phyloP scores from a whole-genome alignment of 108 stramenopile genomes.

The Craspedostauros australis region DNA sequence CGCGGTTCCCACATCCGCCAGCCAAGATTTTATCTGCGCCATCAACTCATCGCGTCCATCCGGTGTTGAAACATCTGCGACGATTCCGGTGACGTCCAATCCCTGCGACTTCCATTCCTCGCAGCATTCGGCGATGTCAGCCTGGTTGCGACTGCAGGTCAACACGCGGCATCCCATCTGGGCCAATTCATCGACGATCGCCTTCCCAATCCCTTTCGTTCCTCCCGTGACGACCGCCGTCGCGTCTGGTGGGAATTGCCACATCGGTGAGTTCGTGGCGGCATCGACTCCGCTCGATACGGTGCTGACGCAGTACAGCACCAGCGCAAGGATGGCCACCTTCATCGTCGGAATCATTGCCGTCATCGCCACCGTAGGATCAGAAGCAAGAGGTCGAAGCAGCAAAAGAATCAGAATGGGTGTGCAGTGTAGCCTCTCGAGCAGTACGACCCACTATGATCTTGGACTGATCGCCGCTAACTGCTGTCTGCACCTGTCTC shows the following conservation, averaged over 20 bases:
- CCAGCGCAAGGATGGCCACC: no score
- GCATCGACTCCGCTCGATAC: no score
- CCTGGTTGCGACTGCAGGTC: conserved; percentile 59
- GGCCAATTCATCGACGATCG: conserved; percentile 46
- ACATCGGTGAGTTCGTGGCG: neutral
- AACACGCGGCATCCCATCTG: conserved; percentile 46
- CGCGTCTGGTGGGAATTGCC: conserved; percentile 32
- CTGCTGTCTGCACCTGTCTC: no score
- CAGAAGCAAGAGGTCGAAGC: no score
- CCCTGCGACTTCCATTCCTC: conserved; percentile 61
- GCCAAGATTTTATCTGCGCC: conserved; percentile 31
- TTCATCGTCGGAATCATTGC: no score
- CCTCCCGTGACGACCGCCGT: conserved; percentile 83
- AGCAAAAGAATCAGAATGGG: no score
- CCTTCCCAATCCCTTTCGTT: conserved; percentile 75
- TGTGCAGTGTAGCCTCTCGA: no score
- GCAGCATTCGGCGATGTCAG: conserved; percentile 51
- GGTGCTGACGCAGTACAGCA: no score
- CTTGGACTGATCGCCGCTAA: no score
- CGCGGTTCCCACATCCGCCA: conserved; percentile 18
- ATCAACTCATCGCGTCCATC: conserved; percentile 49
- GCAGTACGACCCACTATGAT: no score
- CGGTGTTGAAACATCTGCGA: conserved; percentile 65
- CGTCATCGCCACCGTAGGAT: no score
- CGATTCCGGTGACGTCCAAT: conserved; percentile 50